Evolutionary conservation across 2,329 filamentous ascomycete species (phyloP).

Genomic region (Calcarisporium arbuscula): DNA sequence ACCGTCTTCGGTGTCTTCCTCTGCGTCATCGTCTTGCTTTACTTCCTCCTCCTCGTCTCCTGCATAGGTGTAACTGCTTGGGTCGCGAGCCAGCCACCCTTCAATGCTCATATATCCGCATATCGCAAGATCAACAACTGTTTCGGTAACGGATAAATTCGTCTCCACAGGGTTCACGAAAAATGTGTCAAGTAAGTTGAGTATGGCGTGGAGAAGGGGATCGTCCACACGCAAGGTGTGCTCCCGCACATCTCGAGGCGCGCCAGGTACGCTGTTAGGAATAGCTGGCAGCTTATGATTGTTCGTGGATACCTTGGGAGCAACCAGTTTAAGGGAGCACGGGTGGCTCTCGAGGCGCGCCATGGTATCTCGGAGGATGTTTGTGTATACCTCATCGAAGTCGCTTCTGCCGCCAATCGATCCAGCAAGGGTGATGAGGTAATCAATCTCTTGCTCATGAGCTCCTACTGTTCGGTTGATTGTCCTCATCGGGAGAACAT

Average conservation of each 20-base stretch:
- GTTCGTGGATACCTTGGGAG: conserved; percentile 50
- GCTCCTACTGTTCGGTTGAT: conserved; percentile 63
- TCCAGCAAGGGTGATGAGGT: conserved; percentile 62
- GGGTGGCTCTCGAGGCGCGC: conserved; percentile 64
- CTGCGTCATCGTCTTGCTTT: conserved; percentile 9
- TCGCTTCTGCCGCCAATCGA: conserved; percentile 57
- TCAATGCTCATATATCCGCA: conserved; percentile 83
- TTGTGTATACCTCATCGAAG: conserved; percentile 67
- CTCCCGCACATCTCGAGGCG: conserved; percentile 52
- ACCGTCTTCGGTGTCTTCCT: conserved; percentile 8
- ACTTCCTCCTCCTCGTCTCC: conserved; percentile 29
- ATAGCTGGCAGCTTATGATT: conserved; percentile 51
- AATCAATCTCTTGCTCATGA: conserved; percentile 68
- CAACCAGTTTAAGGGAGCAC: conserved; percentile 64
- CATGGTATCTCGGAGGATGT: conserved; percentile 64
- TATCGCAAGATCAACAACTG: conserved; percentile 72
- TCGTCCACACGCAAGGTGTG: conserved; percentile 59
- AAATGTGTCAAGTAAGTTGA: conserved; percentile 70
- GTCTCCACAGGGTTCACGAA: conserved; percentile 88
- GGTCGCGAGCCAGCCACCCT: conserved; percentile 80
- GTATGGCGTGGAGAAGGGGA: conserved; percentile 56
- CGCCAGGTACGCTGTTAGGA: conserved; percentile 51
- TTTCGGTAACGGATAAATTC: conserved; percentile 81
- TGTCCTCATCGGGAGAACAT: conserved; percentile 46
- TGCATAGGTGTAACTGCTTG: conserved; percentile 50